Percentiles rank a stretch among this genome's conserved stretches.
Evolutionary conservation across 805 yeast species (phyloP).

Genomic region (Pichia pseudocactophila): DNA sequence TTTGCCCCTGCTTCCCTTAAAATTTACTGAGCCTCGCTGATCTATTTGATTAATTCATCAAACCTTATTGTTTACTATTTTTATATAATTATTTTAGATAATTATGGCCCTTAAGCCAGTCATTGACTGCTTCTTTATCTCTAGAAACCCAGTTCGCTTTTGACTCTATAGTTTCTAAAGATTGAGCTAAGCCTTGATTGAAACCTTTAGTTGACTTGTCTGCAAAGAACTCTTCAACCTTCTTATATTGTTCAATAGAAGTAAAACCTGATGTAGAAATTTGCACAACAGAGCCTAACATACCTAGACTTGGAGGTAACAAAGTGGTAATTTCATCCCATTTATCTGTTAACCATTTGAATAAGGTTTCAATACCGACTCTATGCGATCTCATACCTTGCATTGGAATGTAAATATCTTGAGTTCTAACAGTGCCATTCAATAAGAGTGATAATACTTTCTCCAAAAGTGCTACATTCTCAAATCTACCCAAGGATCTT

Average conservation of each 20-base stretch:
- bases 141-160: slow-evolving; percentile 47
- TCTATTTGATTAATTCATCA: too few species aligned
- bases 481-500: slow-evolving; percentile 42
- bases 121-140: slow-evolving; percentile 36
- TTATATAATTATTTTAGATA: slow-evolving; percentile 13
- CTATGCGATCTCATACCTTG: slow-evolving; percentile 56
- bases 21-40: too few species aligned
- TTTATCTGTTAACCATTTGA: slow-evolving; percentile 60
- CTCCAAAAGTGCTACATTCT: slow-evolving; percentile 29
- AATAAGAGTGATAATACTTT: slow-evolving; percentile 33
- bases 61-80: background rate
- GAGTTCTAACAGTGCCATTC: slow-evolving; percentile 63
- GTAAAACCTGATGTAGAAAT: slow-evolving; percentile 41
- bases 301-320: slow-evolving; percentile 73
- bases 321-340: slow-evolving; percentile 61
- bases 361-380: slow-evolving; percentile 59
- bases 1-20: too few species aligned
- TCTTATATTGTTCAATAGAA: slow-evolving; percentile 31
- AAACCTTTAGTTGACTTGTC: slow-evolving; percentile 46
- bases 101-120: slow-evolving; percentile 33
- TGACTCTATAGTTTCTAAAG: slow-evolving; percentile 46
- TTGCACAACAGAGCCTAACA: slow-evolving; percentile 69
- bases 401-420: slow-evolving; percentile 53
- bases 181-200: slow-evolving; percentile 49
- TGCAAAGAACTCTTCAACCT: slow-evolving; percentile 38